Evolutionary conservation across 768 basidiomycete species (phyloP).

Genomic region (Pisolithus marmoratus): DNA sequence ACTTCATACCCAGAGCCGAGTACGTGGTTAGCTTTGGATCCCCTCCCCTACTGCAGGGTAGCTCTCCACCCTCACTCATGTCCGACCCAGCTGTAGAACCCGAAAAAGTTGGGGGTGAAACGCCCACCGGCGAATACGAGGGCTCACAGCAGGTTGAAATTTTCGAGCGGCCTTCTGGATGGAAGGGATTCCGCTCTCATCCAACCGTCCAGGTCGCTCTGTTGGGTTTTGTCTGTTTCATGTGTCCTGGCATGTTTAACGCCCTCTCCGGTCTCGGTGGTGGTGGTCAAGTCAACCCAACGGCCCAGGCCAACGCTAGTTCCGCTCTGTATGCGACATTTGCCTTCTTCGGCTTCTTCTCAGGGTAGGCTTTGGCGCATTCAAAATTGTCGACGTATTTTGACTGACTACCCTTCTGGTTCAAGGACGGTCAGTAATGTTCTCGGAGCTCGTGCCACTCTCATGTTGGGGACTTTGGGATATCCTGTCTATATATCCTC

Average conservation of each 20-base stretch:
- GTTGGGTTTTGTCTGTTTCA: conserved; percentile 60
- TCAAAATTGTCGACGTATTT: no score
- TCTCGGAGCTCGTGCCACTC: conserved; percentile 45
- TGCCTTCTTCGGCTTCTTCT: conserved; percentile 57
- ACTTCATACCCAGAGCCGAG: no score
- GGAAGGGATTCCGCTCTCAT: conserved; percentile 52
- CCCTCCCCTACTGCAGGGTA: no score
- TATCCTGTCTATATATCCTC: conserved; percentile 42
- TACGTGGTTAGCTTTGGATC: no score
- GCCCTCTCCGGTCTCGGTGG: conserved; percentile 75
- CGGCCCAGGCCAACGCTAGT: conserved; percentile 63
- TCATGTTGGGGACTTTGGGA: conserved; percentile 46
- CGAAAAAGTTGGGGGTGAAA: conserved; percentile 13
- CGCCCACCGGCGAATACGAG: conserved; percentile 11
- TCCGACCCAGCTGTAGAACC: conserved; percentile 11
- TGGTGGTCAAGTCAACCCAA: conserved; percentile 65
- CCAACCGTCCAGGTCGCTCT: conserved; percentile 39
- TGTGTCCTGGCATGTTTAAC: conserved; percentile 69
- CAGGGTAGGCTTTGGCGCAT: conserved; percentile 44
- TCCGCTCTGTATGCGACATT: conserved; percentile 61
- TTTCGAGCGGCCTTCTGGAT: conserved; percentile 38
- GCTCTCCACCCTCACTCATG: conserved; percentile 10
- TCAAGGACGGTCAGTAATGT: conserved; percentile 69
- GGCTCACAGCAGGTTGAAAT: conserved; percentile 19
- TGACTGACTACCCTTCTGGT: not conserved